Conservation (phyloP, 2,329 filamentous ascomycete species). For the Hymenoscyphus fructigenus region DNA sequence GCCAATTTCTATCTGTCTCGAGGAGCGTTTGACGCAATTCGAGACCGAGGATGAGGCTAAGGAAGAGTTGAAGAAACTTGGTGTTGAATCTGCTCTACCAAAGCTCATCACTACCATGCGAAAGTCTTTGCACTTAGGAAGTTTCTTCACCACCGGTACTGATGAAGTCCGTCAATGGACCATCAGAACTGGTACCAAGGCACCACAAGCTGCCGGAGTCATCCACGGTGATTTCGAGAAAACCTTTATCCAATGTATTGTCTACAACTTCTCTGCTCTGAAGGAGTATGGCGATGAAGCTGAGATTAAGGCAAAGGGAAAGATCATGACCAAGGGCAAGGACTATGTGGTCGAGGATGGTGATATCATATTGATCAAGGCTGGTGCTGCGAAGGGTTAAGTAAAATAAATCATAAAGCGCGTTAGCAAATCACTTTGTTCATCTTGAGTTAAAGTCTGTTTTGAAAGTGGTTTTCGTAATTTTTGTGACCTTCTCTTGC, state of each 20-base stretch:
- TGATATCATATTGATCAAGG: slow-evolving; percentile 41
- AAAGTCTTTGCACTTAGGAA: slow-evolving; percentile 82
- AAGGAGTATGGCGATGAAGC: slow-evolving; percentile 88
- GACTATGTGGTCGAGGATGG: slow-evolving; percentile 90
- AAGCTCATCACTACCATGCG: slow-evolving; percentile 95
- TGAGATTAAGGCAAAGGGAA: slow-evolving; percentile 88
- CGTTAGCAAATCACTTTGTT: not conserved
- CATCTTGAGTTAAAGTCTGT: not conserved
- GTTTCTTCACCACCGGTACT: slow-evolving; percentile 94
- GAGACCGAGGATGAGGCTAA: slow-evolving; percentile 72
- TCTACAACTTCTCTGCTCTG: slow-evolving; percentile 82
- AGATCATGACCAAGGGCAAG: slow-evolving; percentile 98
- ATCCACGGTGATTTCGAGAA: slow-evolving; percentile 99
- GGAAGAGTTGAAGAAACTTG: slow-evolving; percentile 86
- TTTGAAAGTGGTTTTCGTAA: not conserved
- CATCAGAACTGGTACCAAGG: slow-evolving; percentile 91
- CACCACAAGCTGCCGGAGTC: slow-evolving; percentile 94
- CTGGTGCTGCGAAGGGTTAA: slow-evolving; percentile 36
- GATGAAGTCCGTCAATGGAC: slow-evolving; percentile 99
- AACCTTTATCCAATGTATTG: slow-evolving; percentile 95
- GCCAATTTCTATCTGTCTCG: slow-evolving; percentile 87
- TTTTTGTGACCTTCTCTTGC: not conserved
- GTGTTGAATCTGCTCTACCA: slow-evolving; percentile 83
- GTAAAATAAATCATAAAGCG: slow-evolving; percentile 17
- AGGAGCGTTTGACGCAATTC: slow-evolving; percentile 85